phyloP scores from a whole-genome alignment of 768 basidiomycete species.

The Boletus reticuloceps region DNA sequence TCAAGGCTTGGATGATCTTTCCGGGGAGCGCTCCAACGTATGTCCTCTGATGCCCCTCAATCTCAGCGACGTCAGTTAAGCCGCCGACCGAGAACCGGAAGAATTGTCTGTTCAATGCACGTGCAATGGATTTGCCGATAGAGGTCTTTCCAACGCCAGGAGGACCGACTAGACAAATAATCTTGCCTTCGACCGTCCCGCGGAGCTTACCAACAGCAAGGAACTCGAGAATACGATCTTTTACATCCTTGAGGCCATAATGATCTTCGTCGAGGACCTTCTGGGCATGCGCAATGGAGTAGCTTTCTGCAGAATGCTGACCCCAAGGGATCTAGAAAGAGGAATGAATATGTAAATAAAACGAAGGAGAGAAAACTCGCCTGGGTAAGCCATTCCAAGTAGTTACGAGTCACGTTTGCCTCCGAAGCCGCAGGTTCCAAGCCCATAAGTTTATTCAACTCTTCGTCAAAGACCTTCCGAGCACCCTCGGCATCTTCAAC shows the following conservation, averaged over 20 bases:
- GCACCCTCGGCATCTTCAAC: slow-evolving; percentile 90
- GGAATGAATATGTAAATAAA: neutral
- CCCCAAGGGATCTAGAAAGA: slow-evolving; percentile 89
- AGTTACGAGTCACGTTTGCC: slow-evolving; percentile 92
- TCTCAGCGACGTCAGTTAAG: slow-evolving; percentile 96
- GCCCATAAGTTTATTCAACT: slow-evolving; percentile 83
- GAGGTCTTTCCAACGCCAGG: slow-evolving; percentile 98
- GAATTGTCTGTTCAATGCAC: slow-evolving; percentile 88
- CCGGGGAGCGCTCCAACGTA: slow-evolving; percentile 94
- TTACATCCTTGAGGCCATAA: slow-evolving; percentile 89
- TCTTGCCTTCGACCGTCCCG: slow-evolving; percentile 96
- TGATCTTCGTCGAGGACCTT: slow-evolving; percentile 92
- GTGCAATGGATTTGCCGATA: slow-evolving; percentile 92
- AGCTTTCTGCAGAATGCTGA: slow-evolving; percentile 90
- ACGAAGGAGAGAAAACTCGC: slow-evolving; percentile 33
- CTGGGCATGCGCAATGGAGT: slow-evolving; percentile 78
- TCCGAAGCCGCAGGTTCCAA: slow-evolving; percentile 91
- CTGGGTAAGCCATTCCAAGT: slow-evolving; percentile 90
- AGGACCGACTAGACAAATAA: slow-evolving; percentile 93
- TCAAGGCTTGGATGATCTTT: slow-evolving; percentile 92
- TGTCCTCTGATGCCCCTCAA: slow-evolving; percentile 97
- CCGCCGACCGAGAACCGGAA: slow-evolving; percentile 98
- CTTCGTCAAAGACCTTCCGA: slow-evolving; percentile 94
- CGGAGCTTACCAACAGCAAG: slow-evolving; percentile 93
- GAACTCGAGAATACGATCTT: slow-evolving; percentile 93